These are phyloP conservation scores for Juglanconis oblonga DNA, from an alignment of 2,329 filamentous ascomycete genomes.

Conservation along the genomic window DNA sequence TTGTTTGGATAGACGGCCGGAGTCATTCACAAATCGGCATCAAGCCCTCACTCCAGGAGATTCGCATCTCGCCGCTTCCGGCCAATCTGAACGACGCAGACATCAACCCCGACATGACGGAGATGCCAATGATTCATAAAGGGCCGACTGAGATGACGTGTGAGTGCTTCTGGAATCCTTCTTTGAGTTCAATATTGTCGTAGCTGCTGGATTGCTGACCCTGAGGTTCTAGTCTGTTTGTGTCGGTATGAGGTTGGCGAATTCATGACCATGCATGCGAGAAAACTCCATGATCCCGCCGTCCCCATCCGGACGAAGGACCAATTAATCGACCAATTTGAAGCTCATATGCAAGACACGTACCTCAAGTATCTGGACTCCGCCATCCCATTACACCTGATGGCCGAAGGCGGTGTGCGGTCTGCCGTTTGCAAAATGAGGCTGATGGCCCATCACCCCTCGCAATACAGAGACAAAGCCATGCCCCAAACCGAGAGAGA, in stretches of 20 bases:
- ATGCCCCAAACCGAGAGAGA: constrained; percentile 23
- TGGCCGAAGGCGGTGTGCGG: constrained; percentile 18
- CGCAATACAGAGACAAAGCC: constrained; percentile 20
- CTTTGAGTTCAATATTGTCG: too few relatives aligned
- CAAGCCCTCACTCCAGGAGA: constrained; percentile 28
- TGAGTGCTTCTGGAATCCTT: neutral
- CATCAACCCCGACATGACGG: constrained; percentile 28
- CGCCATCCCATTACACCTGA: constrained; percentile 32
- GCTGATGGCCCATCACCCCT: constrained; percentile 24
- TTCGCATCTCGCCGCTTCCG: constrained; percentile 13
- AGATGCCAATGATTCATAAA: constrained; percentile 31
- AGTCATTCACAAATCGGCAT: constrained; percentile 17
- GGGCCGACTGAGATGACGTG: constrained; percentile 37
- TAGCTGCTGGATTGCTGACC: neutral
- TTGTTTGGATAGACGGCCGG: constrained; percentile 18
- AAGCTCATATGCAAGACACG: constrained; percentile 26
- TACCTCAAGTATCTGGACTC: constrained; percentile 29
- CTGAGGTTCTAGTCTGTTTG: constrained; percentile 28
- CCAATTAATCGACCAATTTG: constrained; percentile 27
- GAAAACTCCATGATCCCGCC: constrained; percentile 39
- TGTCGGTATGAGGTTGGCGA: constrained; percentile 40
- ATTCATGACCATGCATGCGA: constrained; percentile 34
- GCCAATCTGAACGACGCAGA: constrained; percentile 25
- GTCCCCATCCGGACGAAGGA: constrained; percentile 20
- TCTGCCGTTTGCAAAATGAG: constrained; percentile 23